Evolutionary conservation across 495 filamentous ascomycete genomes (phyloP), one percentile per base, ranked within the genome.

Genomic region (Hyaloscypha bicolor): DNA sequence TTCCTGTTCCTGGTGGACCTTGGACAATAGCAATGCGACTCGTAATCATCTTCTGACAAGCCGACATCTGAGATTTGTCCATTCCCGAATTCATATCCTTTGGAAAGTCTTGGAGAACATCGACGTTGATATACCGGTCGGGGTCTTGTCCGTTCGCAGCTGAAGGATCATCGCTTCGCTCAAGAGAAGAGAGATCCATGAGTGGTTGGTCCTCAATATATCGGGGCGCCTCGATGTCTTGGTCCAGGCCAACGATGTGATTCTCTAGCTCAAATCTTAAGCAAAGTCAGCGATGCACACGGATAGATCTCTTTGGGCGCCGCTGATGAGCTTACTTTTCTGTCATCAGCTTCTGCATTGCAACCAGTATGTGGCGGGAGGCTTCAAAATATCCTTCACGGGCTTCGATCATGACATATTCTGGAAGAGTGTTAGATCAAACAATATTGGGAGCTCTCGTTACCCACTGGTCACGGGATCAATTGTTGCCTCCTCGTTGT

Each of bases 1-100:
- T 96, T 14, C 94, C 94, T 2, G 94, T 97, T 1, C 94, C 94
- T 4, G 94, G 94, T 9, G 94, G 94, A 0, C 94, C 94, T 78
- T 97, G 94, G 0, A 97, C 79, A 45, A 99, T 90, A 3, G 92
- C 85, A 1, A 99, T 70, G 45, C 84, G 81, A 59, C 89, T 91
- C 0, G 90, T 89, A 9, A 97, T 73, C 12, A 91, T 88, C 16
- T 82, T 76, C 21, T 79, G 72, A 9, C 90, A 73, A 31, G 90
- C 90, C 29, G 69, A 65, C 68, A 83, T 76, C 72, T 92, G 89
- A 0, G 85, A 86, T 9, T 63, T 64, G 70, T 91, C 88, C 29
- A 91, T 76, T 14, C 77, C 76, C 25, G 76, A 79, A 3, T 76
- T 64, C 3, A 79, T 77, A 21, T 71, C 32, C 2, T 66, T 37